Base-by-base conservation (phyloP, 441 rosid genomes). In the Populus hybrid region DNA sequence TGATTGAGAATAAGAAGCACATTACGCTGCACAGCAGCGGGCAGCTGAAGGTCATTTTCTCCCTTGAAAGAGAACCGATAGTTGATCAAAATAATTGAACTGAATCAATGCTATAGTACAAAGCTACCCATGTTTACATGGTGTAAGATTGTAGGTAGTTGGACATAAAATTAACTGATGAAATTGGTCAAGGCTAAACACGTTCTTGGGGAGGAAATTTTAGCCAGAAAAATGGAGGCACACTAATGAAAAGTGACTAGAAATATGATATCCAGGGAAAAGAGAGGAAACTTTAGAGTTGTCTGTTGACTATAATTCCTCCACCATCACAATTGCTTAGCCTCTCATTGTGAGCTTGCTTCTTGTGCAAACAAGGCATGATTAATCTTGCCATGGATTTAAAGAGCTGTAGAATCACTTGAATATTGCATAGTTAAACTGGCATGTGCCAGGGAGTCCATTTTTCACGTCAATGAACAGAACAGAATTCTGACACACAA, bases 361-460 rank as follows among this genome's bases (percentile, higher is more conserved):
- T 69, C 70, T 73, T 73, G 50, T 28, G 2, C 38, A n/a, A 63
- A 42, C 46, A 66, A 36, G 35, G 36, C 26, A 14, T 18, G 67
- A 70, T 75, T 18, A 68, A 14, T 14, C 57, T 34, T 34, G 36
- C 36, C 36, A 34, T 34, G 36, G 36, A 34, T 34, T 46, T 12
- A 46, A 46, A 4, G 19, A 46, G 6, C 38, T 34, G 30, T 65
- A 30, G 9, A 57, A 72, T 3, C 67, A 68, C 53, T 67, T 73
- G 74, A 69, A 40, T 40, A 40, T 64, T 81, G n/a, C 69, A 67
- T 61, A 53, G 23, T 68, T 26, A 71, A 63, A 72, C 50, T 11
- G 59, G 74, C 78, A 81, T 80, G 77, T 75, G 76, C 11, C 18
- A 71, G 42, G 19, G 68, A 36, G 57, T 40, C 35, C 32, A 42